Conservation (phyloP, 495 filamentous ascomycete genomes). For the Aspergillus hancockii region DNA sequence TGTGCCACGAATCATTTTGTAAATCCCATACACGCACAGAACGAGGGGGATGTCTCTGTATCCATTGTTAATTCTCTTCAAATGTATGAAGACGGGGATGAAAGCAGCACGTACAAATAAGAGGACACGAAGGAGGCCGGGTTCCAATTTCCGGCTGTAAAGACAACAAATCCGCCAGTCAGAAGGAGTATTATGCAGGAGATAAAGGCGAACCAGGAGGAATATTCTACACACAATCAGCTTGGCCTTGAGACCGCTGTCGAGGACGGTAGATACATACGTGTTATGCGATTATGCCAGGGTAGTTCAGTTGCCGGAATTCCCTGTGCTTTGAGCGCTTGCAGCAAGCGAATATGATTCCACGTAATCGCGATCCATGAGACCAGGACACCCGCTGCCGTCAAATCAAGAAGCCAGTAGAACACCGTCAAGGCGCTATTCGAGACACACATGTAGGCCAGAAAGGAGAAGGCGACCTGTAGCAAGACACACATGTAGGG, state of each 20-base stretch:
- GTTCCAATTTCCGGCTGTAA: slow-evolving; percentile 43
- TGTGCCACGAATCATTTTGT: slow-evolving; percentile 42
- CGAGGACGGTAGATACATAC: slow-evolving; percentile 1
- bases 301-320: slow-evolving; percentile 48
- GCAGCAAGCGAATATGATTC: slow-evolving; percentile 58
- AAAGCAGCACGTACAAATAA: slow-evolving; percentile 32
- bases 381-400: slow-evolving; percentile 54
- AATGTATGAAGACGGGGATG: not conserved
- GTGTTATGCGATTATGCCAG: slow-evolving; percentile 46
- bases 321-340: slow-evolving; percentile 51
- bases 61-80: not conserved
- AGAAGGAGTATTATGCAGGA: slow-evolving; percentile 54
- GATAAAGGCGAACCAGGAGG: slow-evolving; percentile 51
- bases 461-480: slow-evolving; percentile 52
- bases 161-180: slow-evolving; percentile 65
- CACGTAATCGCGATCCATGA: slow-evolving; percentile 57
- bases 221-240: slow-evolving; percentile 42
- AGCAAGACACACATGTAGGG: slow-evolving; percentile 58
- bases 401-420: slow-evolving; percentile 60
- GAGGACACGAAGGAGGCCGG: slow-evolving; percentile 36
- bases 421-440: slow-evolving; percentile 60
- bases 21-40: slow-evolving; percentile 40
- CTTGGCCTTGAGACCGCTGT: not conserved
- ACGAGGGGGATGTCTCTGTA: slow-evolving; percentile 45
- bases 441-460: slow-evolving; percentile 62